A percentile compares a stretch with the other conserved stretches of the same genome.
These are phyloP conservation scores for Pedinophyceae sp. DNA, from an alignment of 139 green algal genomes.

Conservation along the genomic window DNA sequence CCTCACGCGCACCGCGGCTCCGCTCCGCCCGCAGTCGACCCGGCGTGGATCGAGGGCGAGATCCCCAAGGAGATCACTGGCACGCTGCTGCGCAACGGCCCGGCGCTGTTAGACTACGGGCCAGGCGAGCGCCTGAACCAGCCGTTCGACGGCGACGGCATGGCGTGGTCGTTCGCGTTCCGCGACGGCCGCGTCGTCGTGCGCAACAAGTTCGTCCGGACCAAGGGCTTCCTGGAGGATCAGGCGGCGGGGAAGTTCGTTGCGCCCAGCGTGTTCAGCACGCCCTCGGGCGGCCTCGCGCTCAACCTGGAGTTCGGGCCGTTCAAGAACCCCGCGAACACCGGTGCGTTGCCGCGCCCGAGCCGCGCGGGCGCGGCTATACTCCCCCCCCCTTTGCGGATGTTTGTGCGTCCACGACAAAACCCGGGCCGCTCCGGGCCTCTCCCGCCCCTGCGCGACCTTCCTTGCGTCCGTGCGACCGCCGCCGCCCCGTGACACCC, in stretches of 20 bases:
- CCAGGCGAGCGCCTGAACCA: background rate
- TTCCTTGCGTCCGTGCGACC: too few species aligned
- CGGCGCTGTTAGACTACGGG: background rate
- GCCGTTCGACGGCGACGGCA: background rate
- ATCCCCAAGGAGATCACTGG: conserved; percentile 1
- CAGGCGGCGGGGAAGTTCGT: background rate
- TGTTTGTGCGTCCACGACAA: too few species aligned
- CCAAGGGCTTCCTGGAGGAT: conserved; percentile 4
- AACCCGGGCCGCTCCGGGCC: too few species aligned
- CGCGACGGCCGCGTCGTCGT: conserved; percentile 1
- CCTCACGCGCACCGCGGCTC: too few species aligned
- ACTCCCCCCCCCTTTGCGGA: too few species aligned
- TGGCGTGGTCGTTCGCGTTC: background rate
- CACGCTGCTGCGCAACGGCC: conserved; percentile 3
- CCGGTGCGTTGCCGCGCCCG: background rate
- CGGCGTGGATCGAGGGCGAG: conserved; percentile 2
- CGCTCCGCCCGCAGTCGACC: too few species aligned
- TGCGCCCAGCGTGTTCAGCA: background rate
- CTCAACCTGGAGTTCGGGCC: background rate
- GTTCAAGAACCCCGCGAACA: conserved; percentile 5
- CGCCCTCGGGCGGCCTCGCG: background rate
- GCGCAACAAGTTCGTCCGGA: conserved; percentile 5
- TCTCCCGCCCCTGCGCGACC: too few species aligned
- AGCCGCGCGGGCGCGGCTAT: too few species aligned
- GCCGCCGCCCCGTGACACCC: too few species aligned